Evolutionary conservation across 1,284 basidiomycete species (phyloP), one percentile per base, ranked within the genome.

Genomic region (Microbotryomycetes sp.): DNA sequence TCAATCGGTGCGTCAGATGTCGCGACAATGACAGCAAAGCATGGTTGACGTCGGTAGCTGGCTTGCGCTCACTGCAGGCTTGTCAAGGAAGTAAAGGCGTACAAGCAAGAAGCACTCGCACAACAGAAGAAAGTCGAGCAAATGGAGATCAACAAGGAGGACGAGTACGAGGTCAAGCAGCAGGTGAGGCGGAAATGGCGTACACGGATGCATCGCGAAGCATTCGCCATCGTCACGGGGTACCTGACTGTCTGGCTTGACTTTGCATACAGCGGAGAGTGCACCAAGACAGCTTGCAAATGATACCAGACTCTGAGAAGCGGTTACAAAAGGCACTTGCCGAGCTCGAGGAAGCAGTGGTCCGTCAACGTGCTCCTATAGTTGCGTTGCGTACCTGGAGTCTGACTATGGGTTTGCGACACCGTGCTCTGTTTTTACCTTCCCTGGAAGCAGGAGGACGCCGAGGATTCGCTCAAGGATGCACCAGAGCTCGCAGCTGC

Each of bases 281-380:
- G 1, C 61, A 60, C 2, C 61, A 64, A 4, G 67, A 68, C 31
- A 58, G 53, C n/a, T 21, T 54, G 45, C 57, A 59, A 47, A 68
- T 68, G 64, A 66, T 68, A 16, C 67, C 67, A 21, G 67, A 68
- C 45, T 60, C 67, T 21, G 62, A 68, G 55, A 61, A 68, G 46
- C 51, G 67, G 18, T 50, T 68, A 3, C 62, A 61, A 5, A 64
- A 66, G 31, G 64, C 67, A 2, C 21, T 68, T 4, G 53, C 50
- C 2, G 67, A 68, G 24, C 54, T 68, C 31, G 62, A 66, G 41
- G 64, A 66, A 29, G 56, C 64, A 23, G 47, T 68, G 21, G 67
- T 68, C 16, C 53, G 61, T 54, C 23, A 15, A 21, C 1, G 13
- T 5, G 13, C 45, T 23, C 24, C n/a, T n/a, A n/a, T n/a, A n/a